Evolutionary conservation across 371 early-diverging fungal genomes (phyloP).

Genomic region (Rhizopus arrhizus): DNA sequence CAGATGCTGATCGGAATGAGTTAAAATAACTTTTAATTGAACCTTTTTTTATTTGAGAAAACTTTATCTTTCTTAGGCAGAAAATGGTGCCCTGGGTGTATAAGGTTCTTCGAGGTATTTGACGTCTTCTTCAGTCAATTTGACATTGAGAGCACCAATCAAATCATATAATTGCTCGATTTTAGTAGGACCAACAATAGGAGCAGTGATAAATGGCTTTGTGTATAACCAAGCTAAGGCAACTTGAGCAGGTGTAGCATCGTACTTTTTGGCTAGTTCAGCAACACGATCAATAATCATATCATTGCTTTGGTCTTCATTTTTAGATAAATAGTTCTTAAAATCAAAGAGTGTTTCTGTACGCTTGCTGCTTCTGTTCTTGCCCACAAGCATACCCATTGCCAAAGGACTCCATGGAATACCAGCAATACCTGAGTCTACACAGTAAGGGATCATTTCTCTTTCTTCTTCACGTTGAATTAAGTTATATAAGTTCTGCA

Average conservation of each 20-base stretch:
- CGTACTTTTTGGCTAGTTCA: conserved; percentile 18
- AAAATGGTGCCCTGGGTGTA: conserved; percentile 14
- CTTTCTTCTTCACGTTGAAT: conserved; percentile 59
- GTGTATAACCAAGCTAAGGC: conserved; percentile 55
- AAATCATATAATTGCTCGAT: conserved; percentile 39
- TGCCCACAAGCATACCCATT: conserved; percentile 20
- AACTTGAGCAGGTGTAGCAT: conserved; percentile 21
- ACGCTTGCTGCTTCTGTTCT: conserved; percentile 10
- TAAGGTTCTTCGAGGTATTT: conserved; percentile 38
- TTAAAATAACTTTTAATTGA: too few relatives aligned
- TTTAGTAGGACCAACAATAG: conserved; percentile 48
- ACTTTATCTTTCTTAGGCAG: too few relatives aligned
- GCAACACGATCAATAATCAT: conserved; percentile 19
- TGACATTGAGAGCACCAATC: conserved; percentile 32
- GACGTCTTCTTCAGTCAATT: conserved; percentile 45
- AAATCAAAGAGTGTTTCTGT: conserved; percentile 1
- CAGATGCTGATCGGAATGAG: too few relatives aligned
- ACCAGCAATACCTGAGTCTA: conserved; percentile 37
- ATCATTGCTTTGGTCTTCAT: conserved; percentile 15
- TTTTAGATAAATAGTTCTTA: conserved; percentile 7
- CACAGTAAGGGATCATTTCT: conserved; percentile 50
- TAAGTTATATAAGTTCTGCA: conserved; percentile 48
- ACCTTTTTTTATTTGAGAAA: too few relatives aligned
- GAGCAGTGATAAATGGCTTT: conserved; percentile 47
- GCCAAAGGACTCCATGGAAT: conserved; percentile 50